Evolutionary conservation across 495 filamentous ascomycete species (phyloP), one percentile per base, ranked within the genome.

Genomic region (Penicillium robsamsonii): DNA sequence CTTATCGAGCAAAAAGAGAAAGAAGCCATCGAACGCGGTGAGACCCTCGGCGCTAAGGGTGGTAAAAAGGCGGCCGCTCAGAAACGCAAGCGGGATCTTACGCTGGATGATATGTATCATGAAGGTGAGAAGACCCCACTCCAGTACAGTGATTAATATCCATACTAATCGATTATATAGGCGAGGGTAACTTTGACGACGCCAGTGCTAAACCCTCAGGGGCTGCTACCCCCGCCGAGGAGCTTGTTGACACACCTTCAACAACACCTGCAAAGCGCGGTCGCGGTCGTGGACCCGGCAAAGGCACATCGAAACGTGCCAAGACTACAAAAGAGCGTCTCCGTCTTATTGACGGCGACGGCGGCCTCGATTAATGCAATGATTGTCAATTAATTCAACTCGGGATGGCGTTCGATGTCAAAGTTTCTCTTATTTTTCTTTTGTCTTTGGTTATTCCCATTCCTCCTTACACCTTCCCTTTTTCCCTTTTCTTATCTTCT

Each of bases 51-150:
- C 12, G 70, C 70, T 45, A 82, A 81, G 61, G 82, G 82, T 59
- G 79, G 75, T 12, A 84, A 83, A 73, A 83, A 79, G 64, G 79
- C 72, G 63, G 79, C 72, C 25, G 73, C 70, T 11, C 67, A 68
- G 59, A 88, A 84, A 70, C 76, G 83, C 41, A 88, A 86, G 72
- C 92, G 91, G 76, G 84, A 85, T 50, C 80, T 92, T 51, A 93
- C 86, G 65, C 72, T 97, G 75, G 92, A 97, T 73, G 92, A 96
- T 67, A 90, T 97, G 91, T 97, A 97, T 76, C 92, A 97, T 74
- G 92, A 97, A 81, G 92, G 92, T 96, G 75, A 61, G 51, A 25
- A 20, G 17, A 3, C 25, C 5, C 17, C 12, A 17, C 11, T 27
- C 52, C 29, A 53, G 41, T 11, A 6, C 8, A 9, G n/a, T 44